Base-by-base conservation (phyloP, 495 filamentous ascomycete species). In the Aspergillus hancockii region DNA sequence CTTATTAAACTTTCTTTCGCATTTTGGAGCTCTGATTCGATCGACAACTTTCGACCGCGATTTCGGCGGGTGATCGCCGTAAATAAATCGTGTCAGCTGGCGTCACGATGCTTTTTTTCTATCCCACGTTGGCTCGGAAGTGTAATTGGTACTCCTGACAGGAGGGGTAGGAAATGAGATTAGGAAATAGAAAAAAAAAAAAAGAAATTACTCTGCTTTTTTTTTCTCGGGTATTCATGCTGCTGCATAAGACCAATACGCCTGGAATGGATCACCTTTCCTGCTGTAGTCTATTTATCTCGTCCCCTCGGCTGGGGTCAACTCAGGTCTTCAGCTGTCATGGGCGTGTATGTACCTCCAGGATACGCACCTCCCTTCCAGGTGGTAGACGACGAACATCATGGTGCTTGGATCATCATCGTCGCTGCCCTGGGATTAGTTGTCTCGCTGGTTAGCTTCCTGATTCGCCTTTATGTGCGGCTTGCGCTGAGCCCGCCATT, bases 381-480 rank as follows among this genome's bases (percentile, higher is more conserved):
- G 63, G 72, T 75, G 22, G 67, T 76, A 13, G 74, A 76, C 49
- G 70, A 73, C 18, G 54, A 60, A 22, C 74, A 81, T 58, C 77
- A 79, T 62, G 68, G 71, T 21, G 79, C 73, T 14, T 73, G 73
- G 65, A 58, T 81, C 1, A 77, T 83, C 31, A 83, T 85, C 46
- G 71, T 69, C 0, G 73, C 73, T 8, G 78, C 79, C 0, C 61
- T 83, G 2, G 71, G 78, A 4, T 70, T 85, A 22, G 76, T 79
- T 25, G 70, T 83, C n/a, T 69, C 78, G 13, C 43, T 83, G 6
- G 71, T 72, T 8, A 73, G 71, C 55, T 69, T 79, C 36, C 51
- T 75, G 18, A 80, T 82, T 36, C 72, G 79, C 30, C 63, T 79
- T 0, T 82, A 77, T 64, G 73, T 79, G 55, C 71, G 77, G 3